Conservation (phyloP, 768 basidiomycete genomes). For the Naganishia friedmannii region DNA sequence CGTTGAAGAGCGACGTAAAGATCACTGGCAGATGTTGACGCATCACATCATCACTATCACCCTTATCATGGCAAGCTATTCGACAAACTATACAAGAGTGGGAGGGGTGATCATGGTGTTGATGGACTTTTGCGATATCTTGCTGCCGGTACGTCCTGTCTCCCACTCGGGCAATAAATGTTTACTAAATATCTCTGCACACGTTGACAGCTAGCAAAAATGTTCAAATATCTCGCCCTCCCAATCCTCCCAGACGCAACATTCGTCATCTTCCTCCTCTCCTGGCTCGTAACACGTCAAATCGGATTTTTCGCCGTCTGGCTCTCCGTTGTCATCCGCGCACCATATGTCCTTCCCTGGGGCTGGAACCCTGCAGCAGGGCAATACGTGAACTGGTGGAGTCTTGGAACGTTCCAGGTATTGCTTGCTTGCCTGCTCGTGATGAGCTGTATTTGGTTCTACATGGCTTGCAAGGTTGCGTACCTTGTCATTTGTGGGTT, state of each 20-base stretch:
- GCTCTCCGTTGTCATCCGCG: slow-evolving; percentile 60
- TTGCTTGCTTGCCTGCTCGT: slow-evolving; percentile 50
- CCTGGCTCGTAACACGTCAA: slow-evolving; percentile 89
- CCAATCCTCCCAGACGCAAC: slow-evolving; percentile 66
- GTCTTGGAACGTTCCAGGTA: slow-evolving; percentile 58
- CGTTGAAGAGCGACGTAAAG: slow-evolving; percentile 84
- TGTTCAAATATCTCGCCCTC: slow-evolving; percentile 78
- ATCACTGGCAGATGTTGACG: slow-evolving; percentile 92
- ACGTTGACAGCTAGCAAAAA: slow-evolving; percentile 73
- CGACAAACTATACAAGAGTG: slow-evolving; percentile 77
- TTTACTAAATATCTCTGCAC: neutral
- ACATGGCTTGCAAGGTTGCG: slow-evolving; percentile 78
- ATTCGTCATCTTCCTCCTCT: slow-evolving; percentile 78
- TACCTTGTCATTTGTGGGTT: slow-evolving; percentile 71
- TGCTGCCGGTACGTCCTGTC: slow-evolving; percentile 69
- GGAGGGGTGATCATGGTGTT: slow-evolving; percentile 85
- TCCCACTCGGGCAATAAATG: neutral
- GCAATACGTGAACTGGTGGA: slow-evolving; percentile 58
- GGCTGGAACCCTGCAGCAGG: slow-evolving; percentile 64
- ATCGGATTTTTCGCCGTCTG: slow-evolving; percentile 73
- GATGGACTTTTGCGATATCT: slow-evolving; percentile 93
- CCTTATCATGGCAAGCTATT: slow-evolving; percentile 75
- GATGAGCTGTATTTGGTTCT: slow-evolving; percentile 74
- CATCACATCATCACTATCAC: slow-evolving; percentile 87
- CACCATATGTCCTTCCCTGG: slow-evolving; percentile 57